Percentiles rank a stretch among this genome's conserved stretches.
phyloP scores from a whole-genome alignment of 768 basidiomycete genomes.

The Mycena rebaudengoi region DNA sequence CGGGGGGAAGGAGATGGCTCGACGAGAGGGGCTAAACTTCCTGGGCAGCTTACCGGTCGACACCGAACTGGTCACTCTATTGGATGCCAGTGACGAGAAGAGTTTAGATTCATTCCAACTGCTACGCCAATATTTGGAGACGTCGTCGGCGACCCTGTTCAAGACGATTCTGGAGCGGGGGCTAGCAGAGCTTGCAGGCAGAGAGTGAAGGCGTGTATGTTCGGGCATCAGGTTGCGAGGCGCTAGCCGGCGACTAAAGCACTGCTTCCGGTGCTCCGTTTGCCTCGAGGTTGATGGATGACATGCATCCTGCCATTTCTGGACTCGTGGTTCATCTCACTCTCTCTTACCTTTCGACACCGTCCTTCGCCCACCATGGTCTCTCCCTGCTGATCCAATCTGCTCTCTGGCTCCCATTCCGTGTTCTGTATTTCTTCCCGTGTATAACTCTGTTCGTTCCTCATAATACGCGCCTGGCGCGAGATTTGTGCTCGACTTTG shows the following conservation, averaged over 20 bases:
- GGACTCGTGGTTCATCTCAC: too few relatives aligned
- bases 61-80: constrained; percentile 84
- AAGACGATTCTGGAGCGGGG: constrained; percentile 59
- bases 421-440: constrained; percentile 22
- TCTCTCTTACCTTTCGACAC: background rate
- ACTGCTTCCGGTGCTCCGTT: too few relatives aligned
- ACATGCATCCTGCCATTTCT: too few relatives aligned
- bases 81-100: constrained; percentile 70
- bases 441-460: constrained; percentile 23
- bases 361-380: background rate
- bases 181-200: constrained; percentile 33
- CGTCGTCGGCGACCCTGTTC: constrained; percentile 78
- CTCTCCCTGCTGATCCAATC: constrained; percentile 2
- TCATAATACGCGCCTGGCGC: constrained; percentile 21
- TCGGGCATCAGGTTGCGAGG: background rate
- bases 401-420: background rate
- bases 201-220: too few relatives aligned
- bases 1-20: constrained; percentile 90
- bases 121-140: constrained; percentile 68
- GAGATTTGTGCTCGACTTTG: constrained; percentile 11
- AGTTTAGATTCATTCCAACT: constrained; percentile 54
- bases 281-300: background rate
- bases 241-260: too few relatives aligned
- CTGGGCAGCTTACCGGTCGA: constrained; percentile 94
- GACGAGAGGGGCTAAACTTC: constrained; percentile 74